phyloP scores from a whole-genome alignment of 163 green algal genomes.

The Chlamydomonas reinhardtii region DNA sequence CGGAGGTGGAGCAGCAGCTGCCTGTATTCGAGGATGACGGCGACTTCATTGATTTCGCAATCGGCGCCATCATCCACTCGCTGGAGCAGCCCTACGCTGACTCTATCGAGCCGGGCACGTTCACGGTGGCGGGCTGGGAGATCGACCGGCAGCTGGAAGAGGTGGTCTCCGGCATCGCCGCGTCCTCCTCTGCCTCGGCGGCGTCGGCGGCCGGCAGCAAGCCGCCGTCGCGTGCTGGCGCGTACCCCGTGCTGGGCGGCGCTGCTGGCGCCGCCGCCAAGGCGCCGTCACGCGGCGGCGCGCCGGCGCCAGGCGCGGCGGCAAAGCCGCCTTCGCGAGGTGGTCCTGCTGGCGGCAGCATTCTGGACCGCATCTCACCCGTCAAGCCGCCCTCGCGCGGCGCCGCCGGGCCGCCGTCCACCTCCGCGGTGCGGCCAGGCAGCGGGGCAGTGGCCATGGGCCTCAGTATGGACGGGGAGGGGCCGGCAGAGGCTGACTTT shows the following conservation, averaged over 20 bases:
- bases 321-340: slow-evolving; percentile 11
- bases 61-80: slow-evolving; percentile 53
- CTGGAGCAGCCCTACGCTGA: slow-evolving; percentile 38
- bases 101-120: slow-evolving; percentile 13
- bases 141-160: slow-evolving; percentile 53
- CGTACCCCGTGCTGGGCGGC: background rate
- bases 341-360: background rate
- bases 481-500: background rate
- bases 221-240: background rate
- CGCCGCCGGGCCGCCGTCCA: background rate
- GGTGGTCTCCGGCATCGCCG: slow-evolving; percentile 16
- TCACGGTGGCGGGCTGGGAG: slow-evolving; percentile 57
- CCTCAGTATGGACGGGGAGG: slow-evolving; percentile 26
- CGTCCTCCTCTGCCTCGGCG: background rate
- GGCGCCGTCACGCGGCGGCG: background rate
- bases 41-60: slow-evolving; percentile 52
- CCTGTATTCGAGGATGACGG: slow-evolving; percentile 40
- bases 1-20: background rate
- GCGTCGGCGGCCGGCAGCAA: background rate
- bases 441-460: background rate
- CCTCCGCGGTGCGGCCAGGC: background rate
- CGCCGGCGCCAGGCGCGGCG: background rate
- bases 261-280: background rate
- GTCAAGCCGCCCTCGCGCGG: slow-evolving; percentile 1
- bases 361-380: no score